Percentiles rank a stretch among this genome's conserved stretches.
These are phyloP conservation scores for Linum usitatissimum DNA, from an alignment of 345 rosid species.

Conservation along the genomic window DNA sequence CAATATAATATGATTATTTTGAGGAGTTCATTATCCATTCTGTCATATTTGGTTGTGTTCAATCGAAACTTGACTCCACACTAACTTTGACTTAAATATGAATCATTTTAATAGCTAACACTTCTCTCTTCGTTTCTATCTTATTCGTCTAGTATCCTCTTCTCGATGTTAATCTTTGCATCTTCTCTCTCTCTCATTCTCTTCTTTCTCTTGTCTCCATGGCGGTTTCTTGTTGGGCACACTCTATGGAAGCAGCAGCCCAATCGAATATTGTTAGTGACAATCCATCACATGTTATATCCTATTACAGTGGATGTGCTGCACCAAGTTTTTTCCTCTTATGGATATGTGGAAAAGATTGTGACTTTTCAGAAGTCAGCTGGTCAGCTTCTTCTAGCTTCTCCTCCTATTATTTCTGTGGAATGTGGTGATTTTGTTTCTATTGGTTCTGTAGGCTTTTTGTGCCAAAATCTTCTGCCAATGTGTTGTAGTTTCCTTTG, in stretches of 20 bases:
- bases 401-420: not conserved
- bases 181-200: slow-evolving; percentile 30
- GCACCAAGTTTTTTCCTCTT: slow-evolving; percentile 89
- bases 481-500: not conserved
- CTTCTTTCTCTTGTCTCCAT: slow-evolving; percentile 49
- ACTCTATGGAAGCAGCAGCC: slow-evolving; percentile 65
- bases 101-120: not conserved
- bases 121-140: not conserved
- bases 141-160: not conserved
- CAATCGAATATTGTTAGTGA: slow-evolving; percentile 36
- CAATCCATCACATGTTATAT: slow-evolving; percentile 89
- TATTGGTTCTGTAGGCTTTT: slow-evolving; percentile 5
- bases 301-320: slow-evolving; percentile 95
- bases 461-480: not conserved
- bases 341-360: slow-evolving; percentile 91
- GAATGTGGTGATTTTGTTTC: no score
- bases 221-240: slow-evolving; percentile 49
- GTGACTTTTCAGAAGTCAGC: slow-evolving; percentile 98
- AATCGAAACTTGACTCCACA: not conserved
- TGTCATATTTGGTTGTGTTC: not conserved
- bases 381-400: slow-evolving; percentile 48
- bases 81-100: not conserved
- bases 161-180: not conserved
- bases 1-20: no score
- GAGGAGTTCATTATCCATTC: not conserved